Base-by-base conservation (phyloP, 306 rosid genomes). In the Benincasa hispida region DNA sequence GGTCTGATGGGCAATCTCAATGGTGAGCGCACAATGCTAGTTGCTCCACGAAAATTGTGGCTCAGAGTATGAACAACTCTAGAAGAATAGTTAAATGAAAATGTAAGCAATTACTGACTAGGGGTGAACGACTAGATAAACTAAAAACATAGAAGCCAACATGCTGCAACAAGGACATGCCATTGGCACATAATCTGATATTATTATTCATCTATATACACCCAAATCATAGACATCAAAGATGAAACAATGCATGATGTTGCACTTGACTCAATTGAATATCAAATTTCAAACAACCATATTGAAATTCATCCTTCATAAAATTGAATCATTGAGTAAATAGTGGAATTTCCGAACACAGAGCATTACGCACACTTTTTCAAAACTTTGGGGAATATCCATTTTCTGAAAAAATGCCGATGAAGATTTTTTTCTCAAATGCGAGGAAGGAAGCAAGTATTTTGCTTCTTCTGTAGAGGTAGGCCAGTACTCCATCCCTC, bases 401-500 rank as follows among this genome's bases (percentile, higher is more conserved):
- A 89, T 34, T 53, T 83, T 59, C 61, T 68, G 62, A 57, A 87
- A 87, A 80, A 85, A 83, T 86, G 80, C 81, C 51, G 81, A 79
- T 28, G 90, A 77, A 19, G 81, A 75, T 79, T 77, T 79, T 81
- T 81, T 91, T 81, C 72, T 81, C 50, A 63, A 79, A 65, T 77
- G 81, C 39, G 87, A 76, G 63, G 82, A 70, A 24, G 48, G 76
- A 79, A 73, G 0, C 80, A 62, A 0, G 83, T 91, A 94, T 79
- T 91, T 94, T 35, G 84, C 82, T 87, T 85, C 85, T 86, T 91
- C 98, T 28, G 76, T 39, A 30, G 96, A 87, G 69, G 89, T 83
- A 21, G 98, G 98, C 98, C 97, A 94, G 86, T 94, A 94, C 85
- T 94, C 92, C 73, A 88, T 76, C 80, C 98, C 98, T 74, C 91